phyloP scores from a whole-genome alignment of 1,284 basidiomycete genomes.

The Pascua sp. region DNA sequence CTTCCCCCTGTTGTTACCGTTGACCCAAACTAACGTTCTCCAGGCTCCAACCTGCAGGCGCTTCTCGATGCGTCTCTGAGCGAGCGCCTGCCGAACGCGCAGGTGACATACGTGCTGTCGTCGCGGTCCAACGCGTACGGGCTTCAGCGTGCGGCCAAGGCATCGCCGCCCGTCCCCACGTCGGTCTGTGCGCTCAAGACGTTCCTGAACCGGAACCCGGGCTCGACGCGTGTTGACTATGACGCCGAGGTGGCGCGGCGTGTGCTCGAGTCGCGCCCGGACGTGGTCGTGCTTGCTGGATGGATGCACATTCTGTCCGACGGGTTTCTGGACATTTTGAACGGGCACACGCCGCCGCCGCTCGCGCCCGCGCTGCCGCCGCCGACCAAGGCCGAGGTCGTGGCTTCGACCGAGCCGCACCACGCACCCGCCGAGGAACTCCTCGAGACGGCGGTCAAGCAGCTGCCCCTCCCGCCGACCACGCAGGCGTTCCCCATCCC shows the following conservation, averaged over 20 bases:
- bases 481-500: conserved; percentile 59
- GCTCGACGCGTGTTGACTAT: conserved; percentile 76
- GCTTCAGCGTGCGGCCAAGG: conserved; percentile 69
- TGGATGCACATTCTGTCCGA: conserved; percentile 90
- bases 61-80: conserved; percentile 78
- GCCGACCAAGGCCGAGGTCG: conserved; percentile 8
- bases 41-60: conserved; percentile 93
- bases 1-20: not conserved
- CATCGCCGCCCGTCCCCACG: conserved; percentile 73
- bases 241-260: conserved; percentile 75
- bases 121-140: conserved; percentile 91
- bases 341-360: conserved; percentile 30
- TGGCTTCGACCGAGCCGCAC: not conserved
- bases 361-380: conserved; percentile 29
- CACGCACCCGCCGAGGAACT: conserved; percentile 4
- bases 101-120: conserved; percentile 80
- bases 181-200: conserved; percentile 80
- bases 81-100: conserved; percentile 59
- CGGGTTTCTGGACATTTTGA: conserved; percentile 54
- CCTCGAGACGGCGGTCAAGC: not conserved
- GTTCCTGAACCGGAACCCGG: conserved; percentile 70
- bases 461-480: conserved; percentile 20
- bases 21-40: conserved; percentile 16
- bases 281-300: conserved; percentile 87
- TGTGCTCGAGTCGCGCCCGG: conserved; percentile 64